Evolutionary conservation across 2,329 filamentous ascomycete genomes (phyloP).

Genomic region (Chrysoporthe austroafricana): DNA sequence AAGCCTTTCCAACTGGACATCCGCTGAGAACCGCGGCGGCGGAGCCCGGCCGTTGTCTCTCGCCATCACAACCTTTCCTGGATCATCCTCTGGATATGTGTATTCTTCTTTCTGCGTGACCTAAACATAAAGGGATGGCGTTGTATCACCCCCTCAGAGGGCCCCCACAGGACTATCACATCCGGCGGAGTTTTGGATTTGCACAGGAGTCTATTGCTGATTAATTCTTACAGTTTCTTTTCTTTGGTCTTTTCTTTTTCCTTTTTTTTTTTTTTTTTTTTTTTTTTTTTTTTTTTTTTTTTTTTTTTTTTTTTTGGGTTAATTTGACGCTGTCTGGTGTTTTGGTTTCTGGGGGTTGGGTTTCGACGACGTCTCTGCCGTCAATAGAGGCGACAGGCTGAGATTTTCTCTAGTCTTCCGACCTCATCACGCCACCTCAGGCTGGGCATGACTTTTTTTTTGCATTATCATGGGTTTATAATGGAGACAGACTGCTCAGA

Average conservation of each 20-base stretch:
- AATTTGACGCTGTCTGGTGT: slow-evolving; percentile 15
- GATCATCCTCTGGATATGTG: slow-evolving; percentile 4
- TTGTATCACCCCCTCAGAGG: slow-evolving; percentile 17
- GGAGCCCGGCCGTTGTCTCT: slow-evolving; percentile 10
- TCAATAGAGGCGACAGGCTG: slow-evolving; percentile 6
- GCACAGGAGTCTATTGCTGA: slow-evolving; percentile 23
- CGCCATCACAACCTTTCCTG: neutral
- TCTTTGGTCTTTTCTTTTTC: neutral
- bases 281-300: neutral
- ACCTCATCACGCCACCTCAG: slow-evolving; percentile 12
- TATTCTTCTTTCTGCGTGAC: slow-evolving; percentile 28
- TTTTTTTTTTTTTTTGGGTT: neutral
- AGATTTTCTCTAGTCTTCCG: slow-evolving; percentile 2
- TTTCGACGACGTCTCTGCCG: slow-evolving; percentile 2
- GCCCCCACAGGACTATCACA: slow-evolving; percentile 14
- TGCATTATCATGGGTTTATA: slow-evolving; percentile 18
- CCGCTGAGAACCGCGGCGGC: slow-evolving; percentile 53
- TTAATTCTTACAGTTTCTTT: slow-evolving; percentile 24
- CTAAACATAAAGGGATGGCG: slow-evolving; percentile 26
- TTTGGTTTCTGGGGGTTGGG: neutral
- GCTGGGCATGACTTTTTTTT: slow-evolving; percentile 6
- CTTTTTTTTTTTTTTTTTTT: too few species aligned
- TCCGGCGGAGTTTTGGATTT: slow-evolving; percentile 23
- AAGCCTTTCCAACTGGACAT: slow-evolving; percentile 87
- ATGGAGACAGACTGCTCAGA: slow-evolving; percentile 1